phyloP scores from a whole-genome alignment of 192 early-diverging fungal genomes.

The Lobosporangium transversale region DNA sequence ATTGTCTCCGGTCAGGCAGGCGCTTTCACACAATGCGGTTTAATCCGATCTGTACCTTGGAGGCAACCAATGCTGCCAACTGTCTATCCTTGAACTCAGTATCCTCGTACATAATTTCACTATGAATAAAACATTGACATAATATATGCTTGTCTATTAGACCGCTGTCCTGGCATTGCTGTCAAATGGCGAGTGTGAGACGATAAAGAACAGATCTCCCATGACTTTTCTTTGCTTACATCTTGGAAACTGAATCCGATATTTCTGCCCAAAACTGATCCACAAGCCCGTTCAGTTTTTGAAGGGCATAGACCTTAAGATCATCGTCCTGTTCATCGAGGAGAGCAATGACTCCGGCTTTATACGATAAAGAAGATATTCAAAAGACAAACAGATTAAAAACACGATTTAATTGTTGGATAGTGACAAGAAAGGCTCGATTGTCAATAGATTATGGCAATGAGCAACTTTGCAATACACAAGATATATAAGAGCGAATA shows the following conservation, averaged over 20 bases:
- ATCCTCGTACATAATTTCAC: slow-evolving; percentile 96
- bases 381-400: not conserved
- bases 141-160: too few species aligned
- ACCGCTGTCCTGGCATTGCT: too few species aligned
- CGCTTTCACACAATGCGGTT: not conserved
- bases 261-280: slow-evolving; percentile 99
- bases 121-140: too few species aligned
- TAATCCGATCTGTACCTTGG: slow-evolving; percentile 72
- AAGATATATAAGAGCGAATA: not conserved
- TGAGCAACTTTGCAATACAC: not conserved
- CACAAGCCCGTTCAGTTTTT: slow-evolving; percentile 89
- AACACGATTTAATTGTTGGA: too few species aligned
- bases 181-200: too few species aligned
- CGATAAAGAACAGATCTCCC: too few species aligned
- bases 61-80: slow-evolving; percentile 94
- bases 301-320: slow-evolving; percentile 92
- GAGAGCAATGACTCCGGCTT: slow-evolving; percentile 92
- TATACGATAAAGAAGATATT: not conserved
- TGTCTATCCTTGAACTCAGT: slow-evolving; percentile 82
- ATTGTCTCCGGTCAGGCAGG: too few species aligned
- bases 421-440: too few species aligned
- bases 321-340: slow-evolving; percentile 93
- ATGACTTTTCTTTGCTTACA: too few species aligned
- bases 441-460: not conserved
- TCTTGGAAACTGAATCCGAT: slow-evolving; percentile 89